These are phyloP conservation scores for Cordyceps javanica DNA, from an alignment of 2,329 filamentous ascomycete species.

Conservation along the genomic window DNA sequence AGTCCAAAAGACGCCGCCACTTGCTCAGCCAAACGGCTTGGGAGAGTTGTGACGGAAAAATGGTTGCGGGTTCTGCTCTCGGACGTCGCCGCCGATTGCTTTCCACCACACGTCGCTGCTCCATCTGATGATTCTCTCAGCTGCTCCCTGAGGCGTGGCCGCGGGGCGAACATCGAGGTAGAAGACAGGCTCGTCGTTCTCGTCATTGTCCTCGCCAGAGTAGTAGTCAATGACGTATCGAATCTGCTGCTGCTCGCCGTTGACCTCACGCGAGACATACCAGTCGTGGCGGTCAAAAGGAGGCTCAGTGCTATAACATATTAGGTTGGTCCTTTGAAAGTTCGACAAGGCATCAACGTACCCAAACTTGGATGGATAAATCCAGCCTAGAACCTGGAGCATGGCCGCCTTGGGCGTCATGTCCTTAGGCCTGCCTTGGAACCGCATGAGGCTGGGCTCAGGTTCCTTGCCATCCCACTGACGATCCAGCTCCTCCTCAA, in stretches of 20 bases:
- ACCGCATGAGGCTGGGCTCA: conserved; percentile 72
- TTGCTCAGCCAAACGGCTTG: conserved; percentile 13
- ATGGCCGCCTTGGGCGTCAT: conserved; percentile 88
- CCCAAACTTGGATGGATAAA: conserved; percentile 76
- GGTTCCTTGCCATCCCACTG: conserved; percentile 47
- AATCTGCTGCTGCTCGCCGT: conserved; percentile 67
- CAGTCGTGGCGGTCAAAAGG: conserved; percentile 98
- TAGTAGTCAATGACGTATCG: conserved; percentile 98
- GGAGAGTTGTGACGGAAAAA: conserved; percentile 23
- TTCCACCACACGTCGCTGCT: conserved; percentile 92
- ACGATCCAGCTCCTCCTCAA: conserved; percentile 36
- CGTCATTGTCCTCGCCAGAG: conserved; percentile 70
- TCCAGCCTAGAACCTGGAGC: conserved; percentile 68
- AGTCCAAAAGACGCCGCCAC: neutral
- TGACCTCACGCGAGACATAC: conserved; percentile 72
- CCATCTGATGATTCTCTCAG: conserved; percentile 81
- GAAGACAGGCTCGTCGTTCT: conserved; percentile 88
- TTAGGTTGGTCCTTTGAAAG: conserved; percentile 14
- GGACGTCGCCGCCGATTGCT: conserved; percentile 66
- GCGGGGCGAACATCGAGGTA: conserved; percentile 92
- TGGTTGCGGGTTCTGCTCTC: conserved; percentile 37
- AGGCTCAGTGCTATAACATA: conserved; percentile 58
- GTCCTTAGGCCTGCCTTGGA: conserved; percentile 84
- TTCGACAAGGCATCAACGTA: conserved; percentile 34
- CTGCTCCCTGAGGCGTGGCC: conserved; percentile 69